Conservation (phyloP, 441 rosid genomes). For the Erodium moschatum region DNA sequence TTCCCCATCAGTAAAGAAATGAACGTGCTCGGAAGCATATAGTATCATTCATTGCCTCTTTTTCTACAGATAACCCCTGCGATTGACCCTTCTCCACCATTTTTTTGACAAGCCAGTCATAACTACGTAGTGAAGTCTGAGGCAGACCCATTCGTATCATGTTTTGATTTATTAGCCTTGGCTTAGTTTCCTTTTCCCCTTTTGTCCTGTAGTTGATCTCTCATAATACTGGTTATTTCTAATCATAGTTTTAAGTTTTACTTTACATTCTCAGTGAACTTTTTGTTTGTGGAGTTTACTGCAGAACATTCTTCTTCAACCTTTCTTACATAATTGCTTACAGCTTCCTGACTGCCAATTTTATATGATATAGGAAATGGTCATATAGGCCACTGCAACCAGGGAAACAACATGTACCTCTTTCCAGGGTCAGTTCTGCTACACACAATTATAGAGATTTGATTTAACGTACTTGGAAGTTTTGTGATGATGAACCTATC, state of each 20-base stretch:
- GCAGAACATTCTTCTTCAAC: conserved; percentile 1
- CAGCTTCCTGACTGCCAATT: conserved; percentile 16
- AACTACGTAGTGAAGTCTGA: conserved; percentile 2
- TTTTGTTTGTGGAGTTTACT: conserved; percentile 4
- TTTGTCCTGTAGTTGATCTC: background rate
- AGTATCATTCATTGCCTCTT: background rate
- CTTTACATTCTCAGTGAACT: background rate
- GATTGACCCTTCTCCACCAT: background rate
- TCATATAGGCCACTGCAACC: conserved; percentile 81
- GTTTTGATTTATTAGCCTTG: background rate
- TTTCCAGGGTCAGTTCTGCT: conserved; percentile 81
- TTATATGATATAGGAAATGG: conserved; percentile 56
- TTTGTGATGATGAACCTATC: conserved; percentile 8
- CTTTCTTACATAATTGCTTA: conserved; percentile 8
- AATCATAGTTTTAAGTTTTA: background rate
- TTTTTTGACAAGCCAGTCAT: background rate
- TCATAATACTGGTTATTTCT: background rate
- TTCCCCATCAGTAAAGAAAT: background rate
- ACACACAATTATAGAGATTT: conserved; percentile 3
- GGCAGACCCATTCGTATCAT: background rate
- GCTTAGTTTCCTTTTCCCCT: background rate
- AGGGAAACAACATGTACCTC: conserved; percentile 98
- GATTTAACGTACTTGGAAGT: conserved; percentile 5
- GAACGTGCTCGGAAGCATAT: background rate
- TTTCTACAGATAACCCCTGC: background rate